Conservation (phyloP, 2,329 filamentous ascomycete genomes). For the Hypoxylon sp. region DNA sequence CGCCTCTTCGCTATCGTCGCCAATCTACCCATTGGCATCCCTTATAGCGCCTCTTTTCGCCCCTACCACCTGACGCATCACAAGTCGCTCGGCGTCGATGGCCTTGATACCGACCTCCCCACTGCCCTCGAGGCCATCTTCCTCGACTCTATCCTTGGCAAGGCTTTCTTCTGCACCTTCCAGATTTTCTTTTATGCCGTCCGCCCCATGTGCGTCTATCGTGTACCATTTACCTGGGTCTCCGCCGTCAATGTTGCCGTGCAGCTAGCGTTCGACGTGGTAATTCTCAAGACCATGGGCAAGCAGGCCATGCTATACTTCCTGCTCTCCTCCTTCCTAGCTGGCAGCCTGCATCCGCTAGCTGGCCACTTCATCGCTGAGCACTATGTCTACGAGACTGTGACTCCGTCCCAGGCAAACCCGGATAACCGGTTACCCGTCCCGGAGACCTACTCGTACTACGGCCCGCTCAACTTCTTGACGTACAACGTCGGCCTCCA, state of each 20-base stretch:
- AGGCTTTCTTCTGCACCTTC: constrained; percentile 99
- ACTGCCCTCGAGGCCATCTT: constrained; percentile 92
- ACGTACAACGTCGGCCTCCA: constrained; percentile 98
- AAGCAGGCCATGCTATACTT: constrained; percentile 81
- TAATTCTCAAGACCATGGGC: constrained; percentile 72
- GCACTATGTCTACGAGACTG: constrained; percentile 85
- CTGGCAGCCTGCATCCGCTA: constrained; percentile 91
- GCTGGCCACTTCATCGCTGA: constrained; percentile 99
- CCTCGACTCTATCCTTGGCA: constrained; percentile 93
- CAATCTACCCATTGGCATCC: constrained; percentile 94
- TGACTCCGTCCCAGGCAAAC: constrained; percentile 66
- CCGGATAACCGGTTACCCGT: constrained; percentile 74
- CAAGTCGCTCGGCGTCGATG: constrained; percentile 97
- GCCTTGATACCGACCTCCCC: constrained; percentile 94
- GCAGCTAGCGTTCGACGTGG: constrained; percentile 82
- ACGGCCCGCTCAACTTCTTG: constrained; percentile 89
- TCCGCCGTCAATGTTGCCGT: constrained; percentile 84
- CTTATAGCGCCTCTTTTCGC: constrained; percentile 95
- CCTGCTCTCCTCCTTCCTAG: constrained; percentile 89
- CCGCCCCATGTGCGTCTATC: constrained; percentile 94
- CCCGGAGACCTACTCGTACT: constrained; percentile 97
- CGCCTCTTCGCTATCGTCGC: constrained; percentile 90
- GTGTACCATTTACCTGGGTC: constrained; percentile 85
- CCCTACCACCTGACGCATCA: constrained; percentile 99
- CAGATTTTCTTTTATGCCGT: constrained; percentile 99